Percentiles rank a stretch among this genome's conserved stretches.
Evolutionary conservation across 768 basidiomycete species (phyloP).

Genomic region (Suillus subluteus): DNA sequence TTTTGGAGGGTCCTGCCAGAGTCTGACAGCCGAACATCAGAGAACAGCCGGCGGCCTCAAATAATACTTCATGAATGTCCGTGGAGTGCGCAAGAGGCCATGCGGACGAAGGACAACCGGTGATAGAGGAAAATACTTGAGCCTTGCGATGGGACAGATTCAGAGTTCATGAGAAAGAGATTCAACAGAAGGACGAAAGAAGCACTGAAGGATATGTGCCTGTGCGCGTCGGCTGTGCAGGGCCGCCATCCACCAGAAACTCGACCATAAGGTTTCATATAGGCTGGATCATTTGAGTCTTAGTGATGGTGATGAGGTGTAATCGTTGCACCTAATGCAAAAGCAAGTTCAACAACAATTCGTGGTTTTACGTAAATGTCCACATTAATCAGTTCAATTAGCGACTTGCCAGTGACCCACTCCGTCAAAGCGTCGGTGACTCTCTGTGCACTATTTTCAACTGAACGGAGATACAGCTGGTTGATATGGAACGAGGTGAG

Average conservation of each 20-base stretch:
- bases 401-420: background rate
- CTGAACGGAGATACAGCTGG: conserved; percentile 1
- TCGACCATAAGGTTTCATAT: background rate
- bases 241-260: background rate
- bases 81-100: background rate
- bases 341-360: background rate
- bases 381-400: background rate
- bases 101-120: background rate
- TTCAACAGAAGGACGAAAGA: background rate
- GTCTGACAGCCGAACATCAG: too few relatives aligned
- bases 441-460: background rate
- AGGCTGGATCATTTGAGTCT: background rate
- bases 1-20: too few relatives aligned
- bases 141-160: conserved; percentile 1
- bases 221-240: background rate
- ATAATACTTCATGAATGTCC: background rate
- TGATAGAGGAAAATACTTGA: background rate
- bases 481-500: conserved; percentile 1
- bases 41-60: too few relatives aligned
- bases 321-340: too few relatives aligned
- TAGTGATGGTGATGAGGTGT: background rate
- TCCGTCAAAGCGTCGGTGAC: background rate
- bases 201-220: background rate
- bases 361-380: background rate
- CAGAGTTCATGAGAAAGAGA: background rate